These are phyloP conservation scores for Pseudovirgaria hyperparasitica DNA, from an alignment of 2,329 filamentous ascomycete genomes.

Conservation along the genomic window DNA sequence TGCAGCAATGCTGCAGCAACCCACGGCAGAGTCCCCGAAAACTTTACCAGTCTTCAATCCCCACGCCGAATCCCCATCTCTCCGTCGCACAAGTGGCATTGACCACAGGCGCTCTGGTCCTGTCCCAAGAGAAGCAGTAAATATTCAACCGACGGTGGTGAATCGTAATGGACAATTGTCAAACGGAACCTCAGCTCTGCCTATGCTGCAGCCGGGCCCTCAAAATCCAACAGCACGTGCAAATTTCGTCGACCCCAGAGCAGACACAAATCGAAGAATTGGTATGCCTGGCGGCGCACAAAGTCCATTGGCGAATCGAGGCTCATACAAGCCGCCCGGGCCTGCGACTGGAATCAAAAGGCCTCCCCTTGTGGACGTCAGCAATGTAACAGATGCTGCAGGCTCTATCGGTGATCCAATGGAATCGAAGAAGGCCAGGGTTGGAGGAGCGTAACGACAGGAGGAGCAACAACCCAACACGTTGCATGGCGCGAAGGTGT, in stretches of 20 bases:
- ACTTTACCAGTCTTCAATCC: constrained; percentile 33
- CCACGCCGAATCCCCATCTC: constrained; percentile 51
- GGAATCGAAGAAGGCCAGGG: constrained; percentile 28
- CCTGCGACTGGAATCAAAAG: constrained; percentile 20
- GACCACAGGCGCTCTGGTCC: constrained; percentile 71
- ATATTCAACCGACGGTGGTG: constrained; percentile 5
- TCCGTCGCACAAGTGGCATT: constrained; percentile 77
- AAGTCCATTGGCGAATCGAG: constrained; percentile 31
- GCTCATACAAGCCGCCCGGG: constrained; percentile 32
- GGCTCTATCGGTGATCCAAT: constrained; percentile 13
- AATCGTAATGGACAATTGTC: constrained; percentile 2
- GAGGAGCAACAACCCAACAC: too few relatives aligned
- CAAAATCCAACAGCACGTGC: constrained; percentile 10
- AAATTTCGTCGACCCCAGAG: constrained; percentile 37
- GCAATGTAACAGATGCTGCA: constrained; percentile 23
- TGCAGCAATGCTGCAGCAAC: constrained; percentile 27
- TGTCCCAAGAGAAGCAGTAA: constrained; percentile 39
- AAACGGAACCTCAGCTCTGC: constrained; percentile 8
- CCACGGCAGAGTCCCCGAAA: constrained; percentile 13
- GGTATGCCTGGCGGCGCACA: constrained; percentile 34
- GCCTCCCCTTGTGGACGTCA: constrained; percentile 31
- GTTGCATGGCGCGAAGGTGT: too few relatives aligned
- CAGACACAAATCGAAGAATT: constrained; percentile 33
- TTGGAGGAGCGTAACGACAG: constrained; percentile 21
- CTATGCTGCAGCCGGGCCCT: constrained; percentile 6